A percentile compares a stretch with the other conserved stretches of the same genome.
Conservation (phyloP, 106 monocot species). For the Dioscorea zingiberensis region DNA sequence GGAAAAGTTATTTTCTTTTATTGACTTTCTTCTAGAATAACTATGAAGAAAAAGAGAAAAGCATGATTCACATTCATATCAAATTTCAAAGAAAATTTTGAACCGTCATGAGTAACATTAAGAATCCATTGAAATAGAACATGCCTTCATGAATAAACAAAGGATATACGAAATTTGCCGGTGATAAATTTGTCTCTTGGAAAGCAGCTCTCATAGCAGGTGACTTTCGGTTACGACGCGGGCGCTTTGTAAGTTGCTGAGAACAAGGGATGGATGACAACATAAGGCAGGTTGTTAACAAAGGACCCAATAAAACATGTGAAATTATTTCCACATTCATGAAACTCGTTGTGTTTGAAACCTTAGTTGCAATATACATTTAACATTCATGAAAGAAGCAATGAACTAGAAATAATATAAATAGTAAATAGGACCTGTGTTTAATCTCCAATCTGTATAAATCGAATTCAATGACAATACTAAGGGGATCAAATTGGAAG, state of each 20-base stretch:
- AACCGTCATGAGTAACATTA: too few species aligned
- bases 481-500: too few species aligned
- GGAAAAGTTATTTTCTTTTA: background rate
- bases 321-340: too few species aligned
- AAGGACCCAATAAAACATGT: background rate
- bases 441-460: too few species aligned
- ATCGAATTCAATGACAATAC: too few species aligned
- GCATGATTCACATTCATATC: too few species aligned
- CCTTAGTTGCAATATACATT: background rate
- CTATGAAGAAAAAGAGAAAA: conserved; percentile 2
- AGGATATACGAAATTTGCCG: conserved; percentile 88
- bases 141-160: conserved; percentile 99
- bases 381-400: background rate
- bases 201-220: conserved; percentile 67
- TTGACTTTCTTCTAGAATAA: background rate
- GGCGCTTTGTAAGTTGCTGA: conserved; percentile 64
- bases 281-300: conserved; percentile 3
- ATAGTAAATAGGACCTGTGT: too few species aligned
- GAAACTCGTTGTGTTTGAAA: too few species aligned
- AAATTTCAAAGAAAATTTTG: background rate
- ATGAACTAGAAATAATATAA: background rate
- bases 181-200: conserved; percentile 74
- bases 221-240: conserved; percentile 85
- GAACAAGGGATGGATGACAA: background rate
- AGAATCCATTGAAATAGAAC: conserved; percentile 1